A percentile compares a stretch with the other conserved stretches of the same genome.
These are phyloP conservation scores for Letharia lupina DNA, from an alignment of 495 filamentous ascomycete species.

Conservation along the genomic window DNA sequence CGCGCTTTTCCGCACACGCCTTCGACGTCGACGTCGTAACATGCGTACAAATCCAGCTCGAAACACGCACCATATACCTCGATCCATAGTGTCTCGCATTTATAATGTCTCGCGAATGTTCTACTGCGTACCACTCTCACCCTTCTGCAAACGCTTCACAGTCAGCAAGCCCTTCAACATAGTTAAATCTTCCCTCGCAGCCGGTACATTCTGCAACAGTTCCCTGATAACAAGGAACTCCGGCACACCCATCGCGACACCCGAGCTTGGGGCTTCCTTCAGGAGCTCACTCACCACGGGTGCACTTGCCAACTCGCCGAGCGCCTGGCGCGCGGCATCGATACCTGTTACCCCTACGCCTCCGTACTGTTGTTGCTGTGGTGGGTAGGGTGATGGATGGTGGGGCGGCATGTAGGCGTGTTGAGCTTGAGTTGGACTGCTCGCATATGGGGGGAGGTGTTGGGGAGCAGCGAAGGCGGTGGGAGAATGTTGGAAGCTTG, in stretches of 20 bases:
- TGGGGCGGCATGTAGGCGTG: slow-evolving; percentile 23
- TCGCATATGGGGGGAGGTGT: slow-evolving; percentile 14
- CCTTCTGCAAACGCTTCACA: slow-evolving; percentile 19
- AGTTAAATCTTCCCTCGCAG: slow-evolving; percentile 19
- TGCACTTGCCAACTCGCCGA: slow-evolving; percentile 50
- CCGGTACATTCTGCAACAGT: slow-evolving; percentile 20
- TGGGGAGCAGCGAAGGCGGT: slow-evolving; percentile 15
- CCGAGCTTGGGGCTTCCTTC: slow-evolving; percentile 54
- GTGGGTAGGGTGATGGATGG: slow-evolving; percentile 21
- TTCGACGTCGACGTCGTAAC: background rate
- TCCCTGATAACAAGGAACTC: slow-evolving; percentile 58
- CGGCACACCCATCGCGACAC: slow-evolving; percentile 45
- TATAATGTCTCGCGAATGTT: background rate
- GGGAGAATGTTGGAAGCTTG: slow-evolving; percentile 17
- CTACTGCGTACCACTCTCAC: slow-evolving; percentile 6
- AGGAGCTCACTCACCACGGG: slow-evolving; percentile 61
- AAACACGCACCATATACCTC: background rate
- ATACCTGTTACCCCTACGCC: slow-evolving; percentile 35
- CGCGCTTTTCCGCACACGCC: background rate
- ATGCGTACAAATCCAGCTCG: background rate
- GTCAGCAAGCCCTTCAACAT: slow-evolving; percentile 24
- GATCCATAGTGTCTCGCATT: background rate
- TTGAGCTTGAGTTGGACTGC: slow-evolving; percentile 21
- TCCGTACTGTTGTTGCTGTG: slow-evolving; percentile 29
- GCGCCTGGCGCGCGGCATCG: slow-evolving; percentile 45